Percentiles rank a stretch among this genome's conserved stretches.
Conservation (phyloP, 1,284 basidiomycete genomes). For the Naganishia sp. region DNA sequence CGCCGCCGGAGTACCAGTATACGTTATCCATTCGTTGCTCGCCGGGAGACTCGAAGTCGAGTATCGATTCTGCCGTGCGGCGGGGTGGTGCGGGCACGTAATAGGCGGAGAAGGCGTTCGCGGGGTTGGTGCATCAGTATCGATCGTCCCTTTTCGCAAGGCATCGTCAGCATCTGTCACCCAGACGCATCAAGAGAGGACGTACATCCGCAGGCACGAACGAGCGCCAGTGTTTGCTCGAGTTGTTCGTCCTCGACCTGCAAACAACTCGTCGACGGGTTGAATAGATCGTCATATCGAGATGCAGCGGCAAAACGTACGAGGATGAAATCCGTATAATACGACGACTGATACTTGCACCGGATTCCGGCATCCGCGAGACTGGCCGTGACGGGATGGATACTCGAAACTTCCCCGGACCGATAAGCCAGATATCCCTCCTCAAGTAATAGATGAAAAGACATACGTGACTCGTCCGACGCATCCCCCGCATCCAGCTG, state of each 20-base stretch:
- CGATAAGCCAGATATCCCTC: background rate
- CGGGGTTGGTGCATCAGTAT: background rate
- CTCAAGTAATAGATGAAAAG: background rate
- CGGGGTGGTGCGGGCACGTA: background rate
- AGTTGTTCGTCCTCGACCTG: slow-evolving; percentile 44
- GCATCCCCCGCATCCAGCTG: slow-evolving; percentile 9
- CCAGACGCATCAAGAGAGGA: slow-evolving; percentile 2
- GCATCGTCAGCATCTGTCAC: background rate
- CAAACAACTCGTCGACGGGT: background rate
- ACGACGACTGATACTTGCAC: slow-evolving; percentile 80
- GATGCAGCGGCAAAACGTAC: slow-evolving; percentile 41
- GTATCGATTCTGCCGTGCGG: background rate
- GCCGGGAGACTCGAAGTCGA: slow-evolving; percentile 16
- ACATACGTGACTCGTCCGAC: no score
- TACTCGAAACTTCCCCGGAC: slow-evolving; percentile 17
- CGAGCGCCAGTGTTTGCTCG: slow-evolving; percentile 42
- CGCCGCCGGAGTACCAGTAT: background rate
- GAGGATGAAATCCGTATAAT: slow-evolving; percentile 80
- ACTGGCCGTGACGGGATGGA: slow-evolving; percentile 74
- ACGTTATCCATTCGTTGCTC: slow-evolving; percentile 23
- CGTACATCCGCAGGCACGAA: slow-evolving; percentile 46
- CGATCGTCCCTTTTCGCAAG: background rate
- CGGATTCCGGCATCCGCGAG: slow-evolving; percentile 76
- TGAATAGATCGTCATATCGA: slow-evolving; percentile 49
- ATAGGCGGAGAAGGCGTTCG: background rate